Evolutionary conservation across 805 yeast species (phyloP).

Genomic region (Suhomyces xylopsoci): DNA sequence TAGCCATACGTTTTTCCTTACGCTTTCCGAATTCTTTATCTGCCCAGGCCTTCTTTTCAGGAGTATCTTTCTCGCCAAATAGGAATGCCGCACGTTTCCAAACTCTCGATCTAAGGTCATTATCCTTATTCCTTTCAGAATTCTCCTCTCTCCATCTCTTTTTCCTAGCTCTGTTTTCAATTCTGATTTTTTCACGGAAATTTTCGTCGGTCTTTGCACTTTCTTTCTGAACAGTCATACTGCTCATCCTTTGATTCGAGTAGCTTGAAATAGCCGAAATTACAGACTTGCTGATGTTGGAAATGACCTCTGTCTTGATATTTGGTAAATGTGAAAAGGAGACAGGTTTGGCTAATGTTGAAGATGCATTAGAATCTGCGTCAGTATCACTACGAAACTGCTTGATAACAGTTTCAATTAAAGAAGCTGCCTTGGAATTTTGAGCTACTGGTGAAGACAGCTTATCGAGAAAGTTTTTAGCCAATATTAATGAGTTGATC

Average conservation of each 20-base stretch:
- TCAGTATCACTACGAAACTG: conserved; percentile 10
- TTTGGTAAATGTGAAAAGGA: not conserved
- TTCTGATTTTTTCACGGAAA: conserved; percentile 54
- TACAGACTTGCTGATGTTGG: conserved; percentile 7
- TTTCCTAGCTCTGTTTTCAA: conserved; percentile 74
- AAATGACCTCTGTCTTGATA: conserved; percentile 5
- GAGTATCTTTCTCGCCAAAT: conserved; percentile 60
- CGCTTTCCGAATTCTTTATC: conserved; percentile 68
- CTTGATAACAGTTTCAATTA: conserved; percentile 23
- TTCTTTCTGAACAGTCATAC: conserved; percentile 19
- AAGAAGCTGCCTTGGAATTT: conserved; percentile 17
- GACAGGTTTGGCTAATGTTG: not conserved
- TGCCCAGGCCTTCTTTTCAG: conserved; percentile 64
- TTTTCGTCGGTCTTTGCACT: conserved; percentile 30
- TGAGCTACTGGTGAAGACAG: conserved; percentile 9
- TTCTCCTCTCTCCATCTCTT: conserved; percentile 83
- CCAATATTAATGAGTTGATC: conserved; percentile 27
- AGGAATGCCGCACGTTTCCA: conserved; percentile 64
- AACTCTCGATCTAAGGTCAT: conserved; percentile 78
- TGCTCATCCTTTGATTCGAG: conserved; percentile 11
- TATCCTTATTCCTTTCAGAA: conserved; percentile 77
- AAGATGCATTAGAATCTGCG: not conserved
- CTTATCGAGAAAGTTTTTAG: conserved; percentile 29
- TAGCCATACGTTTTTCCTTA: conserved; percentile 50
- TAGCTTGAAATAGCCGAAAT: conserved; percentile 8